A percentile compares a stretch with the other conserved stretches of the same genome.
Conservation (phyloP, 768 basidiomycete genomes). For the Grammothele lineata region DNA sequence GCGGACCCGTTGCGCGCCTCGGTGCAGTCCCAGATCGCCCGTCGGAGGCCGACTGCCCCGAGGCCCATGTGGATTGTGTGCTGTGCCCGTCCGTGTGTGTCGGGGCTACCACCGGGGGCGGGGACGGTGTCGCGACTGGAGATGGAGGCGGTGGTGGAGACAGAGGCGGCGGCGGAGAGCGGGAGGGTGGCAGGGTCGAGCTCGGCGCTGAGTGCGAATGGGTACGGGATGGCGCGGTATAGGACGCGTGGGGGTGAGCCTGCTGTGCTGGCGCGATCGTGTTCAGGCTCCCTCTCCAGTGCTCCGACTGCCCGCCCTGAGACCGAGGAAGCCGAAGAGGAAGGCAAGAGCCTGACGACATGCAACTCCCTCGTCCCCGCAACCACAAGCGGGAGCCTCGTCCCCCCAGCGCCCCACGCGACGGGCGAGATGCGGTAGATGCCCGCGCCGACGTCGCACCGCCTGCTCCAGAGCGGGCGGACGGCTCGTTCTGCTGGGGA, state of each 20-base stretch:
- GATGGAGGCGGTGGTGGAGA: too few relatives aligned
- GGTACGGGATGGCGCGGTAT: conserved; percentile 13
- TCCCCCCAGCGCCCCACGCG: conserved; percentile 5
- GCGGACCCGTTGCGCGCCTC: conserved; percentile 11
- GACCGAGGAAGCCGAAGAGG: too few relatives aligned
- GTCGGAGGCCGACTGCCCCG: conserved; percentile 10
- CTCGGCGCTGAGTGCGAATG: conserved; percentile 1
- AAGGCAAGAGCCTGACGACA: too few relatives aligned
- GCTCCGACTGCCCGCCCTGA: too few relatives aligned
- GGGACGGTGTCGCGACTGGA: too few relatives aligned
- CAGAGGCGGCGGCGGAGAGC: too few relatives aligned
- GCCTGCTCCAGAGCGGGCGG: conserved; percentile 10
- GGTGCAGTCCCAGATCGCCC: conserved; percentile 15
- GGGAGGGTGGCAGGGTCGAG: too few relatives aligned
- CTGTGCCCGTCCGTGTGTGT: too few relatives aligned
- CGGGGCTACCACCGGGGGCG: too few relatives aligned
- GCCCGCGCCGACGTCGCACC: conserved; percentile 14
- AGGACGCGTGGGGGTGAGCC: not conserved
- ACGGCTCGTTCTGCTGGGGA: not conserved
- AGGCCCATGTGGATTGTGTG: conserved; percentile 10
- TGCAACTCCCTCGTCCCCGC: conserved; percentile 10
- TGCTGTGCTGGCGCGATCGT: too few relatives aligned
- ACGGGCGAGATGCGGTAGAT: conserved; percentile 13
- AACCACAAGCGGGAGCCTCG: conserved; percentile 9
- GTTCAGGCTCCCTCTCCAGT: too few relatives aligned